Evolutionary conservation across 2,329 filamentous ascomycete species (phyloP).

Genomic region (Neopestalotiopsis clavispora): DNA sequence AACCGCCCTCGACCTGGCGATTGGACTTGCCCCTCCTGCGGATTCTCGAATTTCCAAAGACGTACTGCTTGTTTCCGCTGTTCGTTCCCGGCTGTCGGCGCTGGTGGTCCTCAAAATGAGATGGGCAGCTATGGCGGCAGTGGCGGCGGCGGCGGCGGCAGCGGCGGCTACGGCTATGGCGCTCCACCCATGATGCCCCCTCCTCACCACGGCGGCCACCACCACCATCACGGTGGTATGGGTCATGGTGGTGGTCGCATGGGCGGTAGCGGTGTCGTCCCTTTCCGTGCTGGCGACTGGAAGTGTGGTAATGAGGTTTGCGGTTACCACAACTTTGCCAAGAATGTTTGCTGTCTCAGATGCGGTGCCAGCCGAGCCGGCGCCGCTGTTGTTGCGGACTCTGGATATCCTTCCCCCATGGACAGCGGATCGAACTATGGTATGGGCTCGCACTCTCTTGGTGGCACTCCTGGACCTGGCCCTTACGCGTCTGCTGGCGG

Average conservation of each 20-base stretch:
- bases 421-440: slow-evolving; percentile 82
- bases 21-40: slow-evolving; percentile 98
- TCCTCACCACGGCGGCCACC: slow-evolving; percentile 73
- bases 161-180: slow-evolving; percentile 62
- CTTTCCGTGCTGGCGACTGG: slow-evolving; percentile 98
- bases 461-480: slow-evolving; percentile 78
- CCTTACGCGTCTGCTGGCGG: slow-evolving; percentile 73
- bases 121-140: slow-evolving; percentile 67
- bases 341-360: slow-evolving; percentile 96
- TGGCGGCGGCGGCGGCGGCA: slow-evolving; percentile 47
- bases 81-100: slow-evolving; percentile 94
- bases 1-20: slow-evolving; percentile 96
- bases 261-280: slow-evolving; percentile 84
- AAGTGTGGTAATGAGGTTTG: slow-evolving; percentile 98
- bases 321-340: slow-evolving; percentile 98
- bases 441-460: slow-evolving; percentile 89
- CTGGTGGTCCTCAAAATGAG: slow-evolving; percentile 68
- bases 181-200: slow-evolving; percentile 83
- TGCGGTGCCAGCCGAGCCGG: slow-evolving; percentile 94
- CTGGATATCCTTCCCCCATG: slow-evolving; percentile 89
- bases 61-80: slow-evolving; percentile 98
- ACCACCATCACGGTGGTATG: slow-evolving; percentile 53
- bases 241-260: slow-evolving; percentile 70
- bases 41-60: slow-evolving; percentile 99
- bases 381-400: slow-evolving; percentile 92